Base-by-base conservation (phyloP, 2,329 filamentous ascomycete genomes). In the Hypoxylon sp. region DNA sequence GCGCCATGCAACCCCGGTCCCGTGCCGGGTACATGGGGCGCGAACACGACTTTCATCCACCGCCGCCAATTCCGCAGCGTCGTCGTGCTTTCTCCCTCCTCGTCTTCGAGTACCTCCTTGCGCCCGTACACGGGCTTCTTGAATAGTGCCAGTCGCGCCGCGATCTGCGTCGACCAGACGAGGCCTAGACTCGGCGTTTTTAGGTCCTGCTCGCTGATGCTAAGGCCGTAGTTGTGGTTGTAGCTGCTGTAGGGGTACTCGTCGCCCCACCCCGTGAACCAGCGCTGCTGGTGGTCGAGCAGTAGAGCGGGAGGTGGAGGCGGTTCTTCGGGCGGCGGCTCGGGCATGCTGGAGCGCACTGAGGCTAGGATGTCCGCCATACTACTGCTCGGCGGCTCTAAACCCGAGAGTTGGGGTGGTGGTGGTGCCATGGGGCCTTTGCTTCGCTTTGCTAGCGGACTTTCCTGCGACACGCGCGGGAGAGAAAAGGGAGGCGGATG, bases 191-290 rank as follows among this genome's bases (percentile, higher is more conserved):
- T 92, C 0, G 95, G 95, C 0, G 92, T 97, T 80, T 97, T 98
- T 59, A 91, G 80, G 25, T 81, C 77, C 11, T 27, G 48, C 21
- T 79, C 74, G 19, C 41, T 27, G 16, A 7, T 11, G 51, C 51
- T 81, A 77, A 25, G 79, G 73, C 14, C 12, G 76, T 25, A 78
- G 25, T 27, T 27, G 25, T 6, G 25, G 25, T 27, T 27, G 25
- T 27, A 6, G 25, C 6, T 27, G 25, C 6, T 3, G 25, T 27
- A 27, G 25, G 60, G 61, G 37, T 64, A 39, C 45, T 89, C 84
- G 77, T 97, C 92, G 21, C 95, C 94, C 95, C 96, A 97, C 68
- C 96, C 94, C 3, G 94, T 96, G 80, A 97, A 97, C 88, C 94
- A 97, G 45, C 92, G 87, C 77, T 97, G 93, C 79, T 98, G 95